Percentiles rank a stretch among this genome's conserved stretches.
Conservation (phyloP, 306 rosid genomes). For the Fragaria vesca region DNA sequence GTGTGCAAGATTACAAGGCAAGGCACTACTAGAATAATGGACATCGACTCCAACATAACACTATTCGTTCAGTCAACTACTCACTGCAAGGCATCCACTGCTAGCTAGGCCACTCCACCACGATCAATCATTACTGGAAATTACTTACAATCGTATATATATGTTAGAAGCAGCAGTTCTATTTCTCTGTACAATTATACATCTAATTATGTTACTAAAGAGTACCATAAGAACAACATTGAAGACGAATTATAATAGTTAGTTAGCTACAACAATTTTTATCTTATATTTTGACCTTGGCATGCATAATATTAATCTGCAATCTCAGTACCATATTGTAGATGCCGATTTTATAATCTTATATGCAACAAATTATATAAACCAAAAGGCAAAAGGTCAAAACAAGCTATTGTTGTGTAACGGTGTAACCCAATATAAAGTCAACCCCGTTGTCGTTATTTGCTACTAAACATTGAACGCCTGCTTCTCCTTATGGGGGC, state of each 20-base stretch:
- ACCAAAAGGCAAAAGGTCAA: neutral
- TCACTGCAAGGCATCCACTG: neutral
- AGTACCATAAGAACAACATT: too few species aligned
- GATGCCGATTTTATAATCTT: neutral
- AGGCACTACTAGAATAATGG: neutral
- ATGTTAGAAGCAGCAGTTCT: too few species aligned
- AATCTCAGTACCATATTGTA: neutral
- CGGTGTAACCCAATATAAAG: neutral
- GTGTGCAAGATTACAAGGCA: neutral
- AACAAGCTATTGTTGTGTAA: neutral
- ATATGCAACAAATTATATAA: neutral
- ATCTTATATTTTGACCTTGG: constrained; percentile 1
- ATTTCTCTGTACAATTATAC: too few species aligned
- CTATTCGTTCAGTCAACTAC: neutral
- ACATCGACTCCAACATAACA: neutral
- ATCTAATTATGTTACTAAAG: too few species aligned
- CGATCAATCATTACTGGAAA: too few species aligned
- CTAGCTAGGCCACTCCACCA: neutral
- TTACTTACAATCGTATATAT: too few species aligned
- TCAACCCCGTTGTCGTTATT: constrained; percentile 7
- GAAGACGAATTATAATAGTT: neutral
- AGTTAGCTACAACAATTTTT: neutral
- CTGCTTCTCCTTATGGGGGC: neutral
- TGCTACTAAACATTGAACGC: neutral
- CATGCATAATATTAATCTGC: neutral